These are phyloP conservation scores for Aspergillus sp. DNA, from an alignment of 2,329 filamentous ascomycete genomes.

Conservation along the genomic window DNA sequence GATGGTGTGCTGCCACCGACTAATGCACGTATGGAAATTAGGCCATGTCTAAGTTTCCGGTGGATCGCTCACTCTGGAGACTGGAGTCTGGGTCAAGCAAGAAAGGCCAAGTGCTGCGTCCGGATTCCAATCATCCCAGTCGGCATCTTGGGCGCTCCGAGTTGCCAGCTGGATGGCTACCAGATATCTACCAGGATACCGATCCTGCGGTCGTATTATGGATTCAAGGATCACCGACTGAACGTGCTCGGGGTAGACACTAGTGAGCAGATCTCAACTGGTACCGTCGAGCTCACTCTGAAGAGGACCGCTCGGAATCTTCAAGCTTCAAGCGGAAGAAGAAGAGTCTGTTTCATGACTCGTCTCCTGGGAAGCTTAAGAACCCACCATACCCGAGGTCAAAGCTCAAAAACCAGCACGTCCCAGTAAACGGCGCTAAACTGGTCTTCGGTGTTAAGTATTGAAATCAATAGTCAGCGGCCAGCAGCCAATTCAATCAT, in stretches of 20 bases:
- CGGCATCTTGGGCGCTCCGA: not conserved
- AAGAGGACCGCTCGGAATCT: not conserved
- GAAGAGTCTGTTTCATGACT: not conserved
- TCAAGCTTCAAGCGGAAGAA: not conserved
- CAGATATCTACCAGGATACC: conserved; percentile 7
- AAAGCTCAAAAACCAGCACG: conserved; percentile 12
- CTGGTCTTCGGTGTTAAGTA: conserved; percentile 5
- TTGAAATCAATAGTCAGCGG: conserved; percentile 1
- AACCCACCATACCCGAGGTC: not conserved
- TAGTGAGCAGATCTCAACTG: not conserved
- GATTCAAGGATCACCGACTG: conserved; percentile 4
- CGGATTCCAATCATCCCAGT: conserved; percentile 2
- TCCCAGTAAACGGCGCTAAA: conserved; percentile 9
- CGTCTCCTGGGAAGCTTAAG: conserved; percentile 3
- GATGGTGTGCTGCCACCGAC: conserved; percentile 1
- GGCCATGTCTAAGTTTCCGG: not conserved
- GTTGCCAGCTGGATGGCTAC: conserved; percentile 4
- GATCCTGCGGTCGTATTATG: conserved; percentile 10
- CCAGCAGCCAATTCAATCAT: conserved; percentile 7
- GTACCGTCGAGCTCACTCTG: not conserved
- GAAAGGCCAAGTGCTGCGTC: not conserved
- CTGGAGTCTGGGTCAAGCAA: not conserved
- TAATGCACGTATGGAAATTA: conserved; percentile 11
- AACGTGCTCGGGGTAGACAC: not conserved
- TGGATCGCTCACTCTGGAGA: not conserved